Base-by-base conservation (phyloP, 2,329 filamentous ascomycete species). In the Zymoseptoria pseudotritici region DNA sequence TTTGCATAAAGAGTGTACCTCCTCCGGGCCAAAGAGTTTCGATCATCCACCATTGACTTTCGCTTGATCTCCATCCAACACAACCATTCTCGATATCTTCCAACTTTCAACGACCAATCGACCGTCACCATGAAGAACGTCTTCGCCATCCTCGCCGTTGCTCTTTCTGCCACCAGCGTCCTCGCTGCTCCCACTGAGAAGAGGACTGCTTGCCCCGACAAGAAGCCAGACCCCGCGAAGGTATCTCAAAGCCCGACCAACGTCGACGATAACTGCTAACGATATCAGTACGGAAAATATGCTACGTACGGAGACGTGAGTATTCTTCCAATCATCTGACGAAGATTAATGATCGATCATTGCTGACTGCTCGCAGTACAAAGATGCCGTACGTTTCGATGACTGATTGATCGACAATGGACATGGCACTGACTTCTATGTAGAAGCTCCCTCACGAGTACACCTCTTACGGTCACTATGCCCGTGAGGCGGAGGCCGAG, bases 111-210 rank as follows among this genome's bases (percentile, higher is more conserved):
- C 19, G 26, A 46, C 17, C 53, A 6, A 52, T 20, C 9, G 9
- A n/a, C 46, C 46, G 26, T 20, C 53, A 64, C 26, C 19, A 65
- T 65, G 63, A 65, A 65, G 61, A 54, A 50, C 54, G 36, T 55
- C 51, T 36, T 58, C 22, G 53, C 59, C 4, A 42, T 65, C 54
- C 21, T 65, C 53, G 61, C 61, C 9, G 50, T 59, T 17, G 55
- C 57, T 29, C 56, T 65, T 19, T 56, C 60, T 9, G 55, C 58
- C 46, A 52, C 57, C n/a, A 55, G 55, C 26, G 61, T 56, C 17
- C 9, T 65, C 22, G 63, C 63, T 50, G 50, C 53, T n/a, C 63
- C 61, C n/a, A 53, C 36, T 42, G 36, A 42, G 36, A 42, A 42
- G 36, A 42, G 36, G 36, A 42, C 49, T 19, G 58, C 63, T 10